A percentile compares a stretch with the other conserved stretches of the same genome.
Conservation (phyloP, 257 asterid genomes). For the Salvia splendens region DNA sequence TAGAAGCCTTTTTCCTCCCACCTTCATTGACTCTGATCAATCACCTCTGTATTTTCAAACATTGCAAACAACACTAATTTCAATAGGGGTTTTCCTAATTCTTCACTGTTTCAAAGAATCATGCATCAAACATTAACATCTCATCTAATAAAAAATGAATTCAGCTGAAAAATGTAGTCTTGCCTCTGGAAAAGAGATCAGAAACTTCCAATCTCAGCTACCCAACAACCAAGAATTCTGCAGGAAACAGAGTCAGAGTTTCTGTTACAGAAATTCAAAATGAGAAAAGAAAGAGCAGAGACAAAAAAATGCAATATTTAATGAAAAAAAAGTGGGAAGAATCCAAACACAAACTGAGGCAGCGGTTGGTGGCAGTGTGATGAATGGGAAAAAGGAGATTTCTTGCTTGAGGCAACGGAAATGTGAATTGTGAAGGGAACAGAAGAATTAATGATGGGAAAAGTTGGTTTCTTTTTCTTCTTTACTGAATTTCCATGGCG, state of each 20-base stretch:
- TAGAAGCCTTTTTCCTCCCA: slow-evolving; percentile 36
- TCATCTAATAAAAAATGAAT: not conserved
- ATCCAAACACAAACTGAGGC: slow-evolving; percentile 3
- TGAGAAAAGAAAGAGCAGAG: not conserved
- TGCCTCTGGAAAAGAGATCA: slow-evolving; percentile 40
- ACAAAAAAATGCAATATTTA: slow-evolving; percentile 23
- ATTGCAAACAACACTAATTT: slow-evolving; percentile 10
- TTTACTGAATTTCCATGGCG: slow-evolving; percentile 40
- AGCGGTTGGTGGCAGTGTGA: slow-evolving; percentile 32
- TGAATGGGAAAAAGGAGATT: slow-evolving; percentile 32
- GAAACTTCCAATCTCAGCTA: slow-evolving; percentile 20
- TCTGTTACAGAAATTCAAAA: slow-evolving; percentile 31
- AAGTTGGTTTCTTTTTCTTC: slow-evolving; percentile 25
- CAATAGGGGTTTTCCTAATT: slow-evolving; percentile 24
- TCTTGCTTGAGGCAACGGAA: slow-evolving; percentile 51
- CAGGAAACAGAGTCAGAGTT: slow-evolving; percentile 11
- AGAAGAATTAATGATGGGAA: slow-evolving; percentile 34
- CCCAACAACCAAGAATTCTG: slow-evolving; percentile 33
- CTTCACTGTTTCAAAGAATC: slow-evolving; percentile 24
- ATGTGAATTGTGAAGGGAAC: slow-evolving; percentile 41
- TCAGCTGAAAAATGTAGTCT: slow-evolving; percentile 24
- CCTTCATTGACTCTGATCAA: slow-evolving; percentile 43
- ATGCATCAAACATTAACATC: slow-evolving; percentile 11
- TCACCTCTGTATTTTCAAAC: slow-evolving; percentile 26
- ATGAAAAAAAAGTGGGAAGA: slow-evolving; percentile 2